Conservation (phyloP, 108 stramenopile genomes). For the Seminavis robusta region DNA sequence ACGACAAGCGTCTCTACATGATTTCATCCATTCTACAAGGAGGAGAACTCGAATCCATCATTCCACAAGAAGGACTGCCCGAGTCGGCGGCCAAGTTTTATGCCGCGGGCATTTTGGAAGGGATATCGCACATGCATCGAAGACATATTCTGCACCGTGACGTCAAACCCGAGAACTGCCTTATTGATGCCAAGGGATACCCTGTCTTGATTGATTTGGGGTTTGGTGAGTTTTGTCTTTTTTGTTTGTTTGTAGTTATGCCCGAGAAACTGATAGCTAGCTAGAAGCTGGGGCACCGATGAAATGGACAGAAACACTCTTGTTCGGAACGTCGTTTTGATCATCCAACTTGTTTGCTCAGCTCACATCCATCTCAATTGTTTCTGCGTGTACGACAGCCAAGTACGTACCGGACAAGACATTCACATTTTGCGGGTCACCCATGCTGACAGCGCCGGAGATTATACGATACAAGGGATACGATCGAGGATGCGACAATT, state of each 20-base stretch:
- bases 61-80: conserved; percentile 36
- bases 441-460: conserved; percentile 85
- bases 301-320: too few species aligned
- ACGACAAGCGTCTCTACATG: conserved; percentile 57
- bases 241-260: not conserved
- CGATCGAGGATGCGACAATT: conserved; percentile 80
- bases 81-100: conserved; percentile 36
- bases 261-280: not conserved
- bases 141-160: conserved; percentile 82
- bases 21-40: conserved; percentile 54
- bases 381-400: conserved; percentile 23
- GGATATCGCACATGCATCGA: conserved; percentile 71
- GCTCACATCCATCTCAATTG: conserved; percentile 9
- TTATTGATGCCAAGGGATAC: conserved; percentile 56
- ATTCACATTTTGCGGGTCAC: conserved; percentile 93
- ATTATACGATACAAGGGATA: conserved; percentile 37
- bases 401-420: conserved; percentile 75
- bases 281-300: not conserved
- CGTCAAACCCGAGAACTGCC: conserved; percentile 78
- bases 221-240: conserved; percentile 47
- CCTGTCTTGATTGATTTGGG: conserved; percentile 72
- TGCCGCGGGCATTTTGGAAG: conserved; percentile 47
- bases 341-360: not conserved
- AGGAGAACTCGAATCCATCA: conserved; percentile 61
- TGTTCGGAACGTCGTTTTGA: too few species aligned